Percentiles rank a stretch among this genome's conserved stretches.
These are phyloP conservation scores for Kodamaea jinghongensis DNA, from an alignment of 805 yeast genomes.

Conservation along the genomic window DNA sequence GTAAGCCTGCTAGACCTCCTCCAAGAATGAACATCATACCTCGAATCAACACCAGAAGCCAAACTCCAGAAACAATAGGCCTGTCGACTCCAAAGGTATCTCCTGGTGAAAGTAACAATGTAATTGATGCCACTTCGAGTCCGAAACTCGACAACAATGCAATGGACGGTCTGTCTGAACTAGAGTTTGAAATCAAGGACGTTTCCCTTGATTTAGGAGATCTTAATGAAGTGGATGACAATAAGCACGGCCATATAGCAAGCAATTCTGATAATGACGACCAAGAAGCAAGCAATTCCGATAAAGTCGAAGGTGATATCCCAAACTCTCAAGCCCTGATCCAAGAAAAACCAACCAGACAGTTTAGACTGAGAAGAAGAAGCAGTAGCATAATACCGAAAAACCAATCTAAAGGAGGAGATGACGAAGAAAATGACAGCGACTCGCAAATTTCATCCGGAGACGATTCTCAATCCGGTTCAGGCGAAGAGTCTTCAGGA, in stretches of 20 bases:
- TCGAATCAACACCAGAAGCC: conserved; percentile 1
- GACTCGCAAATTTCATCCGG: no score
- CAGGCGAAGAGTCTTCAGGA: conserved; percentile 1
- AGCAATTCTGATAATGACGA: no score
- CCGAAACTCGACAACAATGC: not conserved
- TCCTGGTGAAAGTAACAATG: no score
- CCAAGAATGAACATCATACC: conserved; percentile 3
- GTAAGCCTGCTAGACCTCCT: not conserved
- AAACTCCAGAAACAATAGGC: not conserved
- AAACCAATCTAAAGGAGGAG: no score
- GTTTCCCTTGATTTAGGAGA: not conserved
- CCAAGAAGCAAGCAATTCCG: no score
- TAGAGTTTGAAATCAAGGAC: not conserved
- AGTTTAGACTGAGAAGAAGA: not conserved
- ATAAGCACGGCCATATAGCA: no score
- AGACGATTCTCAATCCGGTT: no score
- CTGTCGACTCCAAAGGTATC: no score
- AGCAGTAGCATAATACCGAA: no score
- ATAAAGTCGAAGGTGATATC: no score
- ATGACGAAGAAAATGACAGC: not conserved
- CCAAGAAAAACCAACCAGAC: no score
- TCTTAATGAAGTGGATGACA: not conserved
- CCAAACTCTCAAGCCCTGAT: no score
- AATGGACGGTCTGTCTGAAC: not conserved
- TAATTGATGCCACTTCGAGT: not conserved